A percentile compares a stretch with the other conserved stretches of the same genome.
Evolutionary conservation across 2,329 filamentous ascomycete species (phyloP).

Genomic region (Pseudopyrenochaeta lycopersici): DNA sequence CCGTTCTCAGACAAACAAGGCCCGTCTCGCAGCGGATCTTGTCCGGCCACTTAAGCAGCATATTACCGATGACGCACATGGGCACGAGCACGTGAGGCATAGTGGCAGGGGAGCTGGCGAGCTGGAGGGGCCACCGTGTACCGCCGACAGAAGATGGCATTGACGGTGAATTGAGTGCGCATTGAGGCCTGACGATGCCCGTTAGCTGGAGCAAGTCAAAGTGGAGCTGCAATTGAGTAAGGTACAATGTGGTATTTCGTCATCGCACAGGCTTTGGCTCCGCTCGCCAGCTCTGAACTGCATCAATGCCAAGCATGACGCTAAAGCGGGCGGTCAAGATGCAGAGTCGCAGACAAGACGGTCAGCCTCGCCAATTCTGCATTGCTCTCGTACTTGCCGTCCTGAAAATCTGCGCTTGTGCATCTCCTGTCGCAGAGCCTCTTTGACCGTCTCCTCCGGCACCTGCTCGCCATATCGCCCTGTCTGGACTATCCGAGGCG

Average conservation of each 20-base stretch:
- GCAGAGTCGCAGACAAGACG: conserved; percentile 17
- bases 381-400: conserved; percentile 9
- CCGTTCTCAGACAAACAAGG: not conserved
- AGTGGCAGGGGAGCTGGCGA: conserved; percentile 9
- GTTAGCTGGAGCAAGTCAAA: conserved; percentile 2
- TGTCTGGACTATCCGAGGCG: conserved; percentile 28
- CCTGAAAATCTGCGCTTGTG: conserved; percentile 18
- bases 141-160: not conserved
- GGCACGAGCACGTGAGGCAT: conserved; percentile 12
- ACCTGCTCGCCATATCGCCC: conserved; percentile 26
- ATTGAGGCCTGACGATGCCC: conserved; percentile 19
- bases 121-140: conserved; percentile 25
- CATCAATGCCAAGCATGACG: conserved; percentile 19
- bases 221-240: conserved; percentile 28
- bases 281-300: conserved; percentile 11
- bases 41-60: not conserved
- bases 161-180: conserved; percentile 16
- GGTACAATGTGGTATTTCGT: conserved; percentile 21
- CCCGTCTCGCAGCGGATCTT: not conserved
- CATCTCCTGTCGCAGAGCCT: conserved; percentile 25
- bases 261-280: conserved; percentile 24
- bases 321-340: conserved; percentile 19
- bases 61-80: not conserved
- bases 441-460: conserved; percentile 4
- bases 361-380: conserved; percentile 31